Conservation (phyloP, 306 rosid genomes). For the Psophocarpus tetragonolobus region DNA sequence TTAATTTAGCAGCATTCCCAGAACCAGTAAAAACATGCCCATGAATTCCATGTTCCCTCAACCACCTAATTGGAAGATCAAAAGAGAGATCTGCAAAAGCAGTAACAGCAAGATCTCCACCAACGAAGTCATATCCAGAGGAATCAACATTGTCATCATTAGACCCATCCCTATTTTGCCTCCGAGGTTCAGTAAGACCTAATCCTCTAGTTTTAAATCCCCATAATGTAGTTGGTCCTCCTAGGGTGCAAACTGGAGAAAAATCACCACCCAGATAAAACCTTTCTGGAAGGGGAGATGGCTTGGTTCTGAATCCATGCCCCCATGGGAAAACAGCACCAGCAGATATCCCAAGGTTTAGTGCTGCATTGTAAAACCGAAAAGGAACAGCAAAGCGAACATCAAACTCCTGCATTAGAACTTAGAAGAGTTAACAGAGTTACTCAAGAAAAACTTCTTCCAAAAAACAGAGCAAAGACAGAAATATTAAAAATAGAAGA, state of each 20-base stretch:
- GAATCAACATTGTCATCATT: slow-evolving; percentile 46
- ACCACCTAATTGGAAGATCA: slow-evolving; percentile 77
- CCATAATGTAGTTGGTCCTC: slow-evolving; percentile 82
- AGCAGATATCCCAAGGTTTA: slow-evolving; percentile 77
- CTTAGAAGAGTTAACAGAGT: slow-evolving; percentile 14
- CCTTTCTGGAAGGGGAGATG: slow-evolving; percentile 81
- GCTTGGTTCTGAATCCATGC: slow-evolving; percentile 66
- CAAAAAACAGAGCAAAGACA: background rate
- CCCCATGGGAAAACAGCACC: slow-evolving; percentile 87
- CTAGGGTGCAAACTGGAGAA: slow-evolving; percentile 85
- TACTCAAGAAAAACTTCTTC: background rate
- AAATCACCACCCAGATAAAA: slow-evolving; percentile 92
- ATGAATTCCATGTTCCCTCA: slow-evolving; percentile 80
- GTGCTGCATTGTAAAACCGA: slow-evolving; percentile 71
- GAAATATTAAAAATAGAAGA: background rate
- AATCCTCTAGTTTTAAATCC: slow-evolving; percentile 85
- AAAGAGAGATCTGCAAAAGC: slow-evolving; percentile 88
- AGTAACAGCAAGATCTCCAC: slow-evolving; percentile 93
- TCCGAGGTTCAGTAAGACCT: slow-evolving; percentile 78
- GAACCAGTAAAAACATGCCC: slow-evolving; percentile 85
- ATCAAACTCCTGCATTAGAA: slow-evolving; percentile 71
- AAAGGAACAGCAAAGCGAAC: slow-evolving; percentile 76
- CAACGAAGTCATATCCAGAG: slow-evolving; percentile 62
- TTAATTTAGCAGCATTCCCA: slow-evolving; percentile 73
- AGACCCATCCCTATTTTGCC: slow-evolving; percentile 49